phyloP scores from a whole-genome alignment of 2,329 filamentous ascomycete species.

The Ascochyta lentis region DNA sequence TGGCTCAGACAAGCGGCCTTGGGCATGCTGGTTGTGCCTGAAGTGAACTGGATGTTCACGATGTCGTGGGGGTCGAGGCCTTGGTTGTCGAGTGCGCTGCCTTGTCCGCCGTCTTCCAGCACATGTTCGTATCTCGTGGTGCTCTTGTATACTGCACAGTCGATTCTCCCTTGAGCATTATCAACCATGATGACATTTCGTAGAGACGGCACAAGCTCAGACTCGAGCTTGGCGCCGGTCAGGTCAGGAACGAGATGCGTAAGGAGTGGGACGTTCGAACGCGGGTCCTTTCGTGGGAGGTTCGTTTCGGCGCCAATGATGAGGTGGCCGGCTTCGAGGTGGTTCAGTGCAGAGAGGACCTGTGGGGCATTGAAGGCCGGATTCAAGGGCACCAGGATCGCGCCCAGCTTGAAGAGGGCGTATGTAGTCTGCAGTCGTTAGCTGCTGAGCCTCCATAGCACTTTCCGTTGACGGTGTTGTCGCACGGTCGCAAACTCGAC shows the following conservation, averaged over 20 bases:
- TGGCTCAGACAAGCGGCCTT: constrained; percentile 93
- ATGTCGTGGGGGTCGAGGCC: constrained; percentile 69
- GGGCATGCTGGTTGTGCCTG: constrained; percentile 87
- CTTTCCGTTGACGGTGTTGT: neutral
- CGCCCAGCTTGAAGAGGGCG: constrained; percentile 92
- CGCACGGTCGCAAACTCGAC: constrained; percentile 79
- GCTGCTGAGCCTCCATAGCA: neutral
- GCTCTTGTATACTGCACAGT: constrained; percentile 46
- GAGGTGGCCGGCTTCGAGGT: constrained; percentile 75
- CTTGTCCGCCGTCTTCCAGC: constrained; percentile 53
- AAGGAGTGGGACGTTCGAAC: constrained; percentile 65
- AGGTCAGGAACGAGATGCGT: constrained; percentile 61
- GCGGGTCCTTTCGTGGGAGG: constrained; percentile 69
- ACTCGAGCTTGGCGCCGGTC: constrained; percentile 54
- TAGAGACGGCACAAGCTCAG: constrained; percentile 71
- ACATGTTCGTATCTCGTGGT: constrained; percentile 54
- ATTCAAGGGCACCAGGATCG: constrained; percentile 90
- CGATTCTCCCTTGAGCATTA: constrained; percentile 68
- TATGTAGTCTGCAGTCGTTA: constrained; percentile 66
- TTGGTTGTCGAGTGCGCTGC: constrained; percentile 53
- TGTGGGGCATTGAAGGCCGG: constrained; percentile 84
- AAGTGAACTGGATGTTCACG: constrained; percentile 96
- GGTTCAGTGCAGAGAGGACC: constrained; percentile 77
- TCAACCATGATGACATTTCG: constrained; percentile 77
- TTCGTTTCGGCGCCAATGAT: constrained; percentile 90